Conservation (phyloP, 495 filamentous ascomycete genomes). For the Aspergillus mulundensis region DNA sequence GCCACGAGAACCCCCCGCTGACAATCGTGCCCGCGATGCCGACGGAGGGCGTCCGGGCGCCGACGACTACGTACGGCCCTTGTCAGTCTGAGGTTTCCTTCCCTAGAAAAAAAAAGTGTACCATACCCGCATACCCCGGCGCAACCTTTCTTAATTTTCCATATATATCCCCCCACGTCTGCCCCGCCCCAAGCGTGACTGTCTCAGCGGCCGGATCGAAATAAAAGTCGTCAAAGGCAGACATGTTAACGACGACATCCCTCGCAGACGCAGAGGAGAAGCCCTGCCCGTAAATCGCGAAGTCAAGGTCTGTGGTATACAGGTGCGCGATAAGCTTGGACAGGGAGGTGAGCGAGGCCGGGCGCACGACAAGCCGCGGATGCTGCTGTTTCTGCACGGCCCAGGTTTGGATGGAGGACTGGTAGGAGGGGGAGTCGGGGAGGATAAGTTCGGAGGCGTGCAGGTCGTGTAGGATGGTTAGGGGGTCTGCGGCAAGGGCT, state of each 20-base stretch:
- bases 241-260: constrained; percentile 13
- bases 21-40: constrained; percentile 15
- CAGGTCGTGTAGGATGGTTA: too few relatives aligned
- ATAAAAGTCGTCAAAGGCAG: constrained; percentile 16
- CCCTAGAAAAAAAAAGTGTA: too few relatives aligned
- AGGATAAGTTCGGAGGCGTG: too few relatives aligned
- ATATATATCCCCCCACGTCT: constrained; percentile 15
- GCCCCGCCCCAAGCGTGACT: constrained; percentile 15
- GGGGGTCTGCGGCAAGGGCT: too few relatives aligned
- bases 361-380: constrained; percentile 9
- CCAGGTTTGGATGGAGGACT: constrained; percentile 2
- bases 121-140: constrained; percentile 13
- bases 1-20: constrained; percentile 13
- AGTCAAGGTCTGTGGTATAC: constrained; percentile 9
- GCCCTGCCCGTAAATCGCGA: constrained; percentile 11
- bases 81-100: too few relatives aligned
- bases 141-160: constrained; percentile 6
- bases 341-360: constrained; percentile 3
- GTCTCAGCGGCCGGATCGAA: constrained; percentile 12
- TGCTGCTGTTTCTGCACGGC: constrained; percentile 11
- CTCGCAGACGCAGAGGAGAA: constrained; percentile 10
- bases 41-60: constrained; percentile 14
- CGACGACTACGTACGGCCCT: constrained; percentile 8
- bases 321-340: constrained; percentile 8
- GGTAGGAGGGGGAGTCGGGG: constrained; percentile 8